Evolutionary conservation across 176 grass and related monocot species (phyloP), one percentile per base, ranked within the genome.

Genomic region (Lolium multiflorum): DNA sequence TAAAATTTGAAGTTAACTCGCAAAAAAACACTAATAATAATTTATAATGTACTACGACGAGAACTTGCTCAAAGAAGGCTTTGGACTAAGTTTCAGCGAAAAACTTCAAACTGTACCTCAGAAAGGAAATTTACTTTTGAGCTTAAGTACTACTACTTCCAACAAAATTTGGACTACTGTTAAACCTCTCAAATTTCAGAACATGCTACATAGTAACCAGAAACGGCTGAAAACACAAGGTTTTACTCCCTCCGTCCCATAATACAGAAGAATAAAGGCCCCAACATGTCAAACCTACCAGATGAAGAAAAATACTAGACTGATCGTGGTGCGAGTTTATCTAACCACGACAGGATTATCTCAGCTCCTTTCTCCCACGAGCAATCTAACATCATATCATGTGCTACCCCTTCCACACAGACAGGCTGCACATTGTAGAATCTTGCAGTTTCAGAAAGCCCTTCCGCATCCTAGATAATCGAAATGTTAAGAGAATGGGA

Each of bases 351-450:
- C 65, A 95, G 76, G 68, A 98, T 83, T 66, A 88, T 82, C 69
- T 89, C 86, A 73, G 91, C 96, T 76, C 96, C 96, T 84, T 98
- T 94, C 51, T 92, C 86, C 96, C 93, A 94, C 0, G 71, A 90
- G 88, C 83, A 86, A 88, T 98, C 96, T 86, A 95, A 38, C 96
- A 98, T 98, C 81, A 98, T 89, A 82, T 98, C 96, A 76, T 98
- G 93, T 21, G 96, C 96, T 79, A 98, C 84, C 43, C 84, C 91
- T 87, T 89, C 68, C 78, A 95, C 90, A 56, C 81, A 91, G 24
- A 92, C 58, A 66, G 96, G 78, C 31, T 88, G 55, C 55, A 98
- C 90, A 56, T 79, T 67, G 12, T 95, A 98, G 84, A 95, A 95
- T 51, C 71, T 94, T 74, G 96, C 82, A 48, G 91, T 98, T 89